These are phyloP conservation scores for Lactarius indigo DNA, from an alignment of 768 basidiomycete species.

Conservation along the genomic window DNA sequence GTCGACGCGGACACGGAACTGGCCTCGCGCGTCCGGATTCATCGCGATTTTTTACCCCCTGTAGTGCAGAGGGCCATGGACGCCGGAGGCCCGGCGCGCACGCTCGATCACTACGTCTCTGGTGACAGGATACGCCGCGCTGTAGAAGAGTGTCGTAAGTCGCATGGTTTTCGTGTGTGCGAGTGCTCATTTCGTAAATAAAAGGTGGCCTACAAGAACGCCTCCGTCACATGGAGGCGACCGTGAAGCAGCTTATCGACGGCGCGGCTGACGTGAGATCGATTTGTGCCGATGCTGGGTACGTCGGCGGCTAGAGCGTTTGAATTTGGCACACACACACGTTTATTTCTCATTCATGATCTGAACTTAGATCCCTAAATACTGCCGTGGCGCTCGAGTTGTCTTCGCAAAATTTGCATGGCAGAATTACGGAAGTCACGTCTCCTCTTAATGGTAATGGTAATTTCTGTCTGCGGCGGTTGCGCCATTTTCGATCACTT, in stretches of 20 bases:
- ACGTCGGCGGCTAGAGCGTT: background rate
- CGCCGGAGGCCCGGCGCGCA: constrained; percentile 60
- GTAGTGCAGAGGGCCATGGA: constrained; percentile 65
- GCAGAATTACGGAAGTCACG: background rate
- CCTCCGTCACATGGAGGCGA: constrained; percentile 40
- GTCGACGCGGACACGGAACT: constrained; percentile 70
- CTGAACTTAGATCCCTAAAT: constrained; percentile 15
- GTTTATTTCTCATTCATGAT: background rate
- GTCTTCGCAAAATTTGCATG: constrained; percentile 2
- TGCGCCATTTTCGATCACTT: background rate
- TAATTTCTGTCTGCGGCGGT: background rate
- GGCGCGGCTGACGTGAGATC: constrained; percentile 11
- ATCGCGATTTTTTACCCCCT: constrained; percentile 69
- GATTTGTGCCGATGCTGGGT: constrained; percentile 2
- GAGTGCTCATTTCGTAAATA: background rate
- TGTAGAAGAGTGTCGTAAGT: constrained; percentile 65
- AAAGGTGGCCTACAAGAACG: constrained; percentile 45
- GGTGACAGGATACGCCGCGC: constrained; percentile 75
- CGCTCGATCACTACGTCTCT: constrained; percentile 76
- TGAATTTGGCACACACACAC: background rate
- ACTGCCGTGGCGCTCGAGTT: constrained; percentile 10
- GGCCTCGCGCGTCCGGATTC: constrained; percentile 60
- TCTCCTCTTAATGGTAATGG: constrained; percentile 1
- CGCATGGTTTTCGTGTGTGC: background rate
- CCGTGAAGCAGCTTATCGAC: constrained; percentile 14